phyloP scores from a whole-genome alignment of 2,329 filamentous ascomycete genomes.

The Tolypocladium pustulatum region DNA sequence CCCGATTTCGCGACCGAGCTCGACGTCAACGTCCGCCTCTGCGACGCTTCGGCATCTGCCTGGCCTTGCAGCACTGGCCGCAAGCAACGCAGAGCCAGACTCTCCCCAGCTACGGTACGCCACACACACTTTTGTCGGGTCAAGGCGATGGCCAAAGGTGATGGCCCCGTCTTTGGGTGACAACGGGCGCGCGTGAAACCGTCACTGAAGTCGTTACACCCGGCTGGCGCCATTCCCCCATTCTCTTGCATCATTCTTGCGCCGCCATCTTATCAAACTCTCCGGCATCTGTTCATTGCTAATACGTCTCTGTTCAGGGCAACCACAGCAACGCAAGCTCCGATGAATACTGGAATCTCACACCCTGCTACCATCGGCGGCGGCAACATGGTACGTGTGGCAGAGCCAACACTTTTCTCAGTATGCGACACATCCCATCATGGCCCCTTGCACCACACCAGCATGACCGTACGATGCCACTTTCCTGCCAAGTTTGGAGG shows the following conservation, averaged over 20 bases:
- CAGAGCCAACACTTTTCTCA: background rate
- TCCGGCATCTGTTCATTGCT: constrained; percentile 1
- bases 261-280: background rate
- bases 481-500: background rate
- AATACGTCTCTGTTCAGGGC: constrained; percentile 5
- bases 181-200: background rate
- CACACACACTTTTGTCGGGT: background rate
- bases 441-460: background rate
- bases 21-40: constrained; percentile 35
- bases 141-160: background rate
- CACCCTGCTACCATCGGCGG: constrained; percentile 29
- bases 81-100: constrained; percentile 25
- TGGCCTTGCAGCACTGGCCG: constrained; percentile 33
- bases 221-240: background rate
- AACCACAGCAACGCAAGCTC: constrained; percentile 8
- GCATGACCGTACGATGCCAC: background rate
- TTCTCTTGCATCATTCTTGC: background rate
- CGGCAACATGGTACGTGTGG: constrained; percentile 27
- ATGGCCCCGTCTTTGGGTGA: background rate
- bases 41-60: constrained; percentile 32
- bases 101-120: constrained; percentile 38
- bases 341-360: constrained; percentile 20
- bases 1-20: constrained; percentile 37
- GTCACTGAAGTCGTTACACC: too few species aligned
- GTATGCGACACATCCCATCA: background rate